Evolutionary conservation across 2,329 filamentous ascomycete species (phyloP).

Genomic region (Sporothrix protearum): DNA sequence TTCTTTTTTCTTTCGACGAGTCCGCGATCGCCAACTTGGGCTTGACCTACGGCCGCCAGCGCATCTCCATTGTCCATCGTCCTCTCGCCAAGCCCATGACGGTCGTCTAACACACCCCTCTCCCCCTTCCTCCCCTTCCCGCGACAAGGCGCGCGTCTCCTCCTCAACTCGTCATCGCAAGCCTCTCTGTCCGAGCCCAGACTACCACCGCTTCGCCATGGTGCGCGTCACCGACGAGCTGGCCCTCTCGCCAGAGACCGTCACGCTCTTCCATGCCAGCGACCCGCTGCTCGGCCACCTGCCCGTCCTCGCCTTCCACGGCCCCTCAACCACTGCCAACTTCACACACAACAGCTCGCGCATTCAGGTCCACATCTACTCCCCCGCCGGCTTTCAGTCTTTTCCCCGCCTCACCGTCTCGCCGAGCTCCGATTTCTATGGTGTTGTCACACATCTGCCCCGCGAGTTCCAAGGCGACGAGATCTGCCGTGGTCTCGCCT

Average conservation of each 20-base stretch:
- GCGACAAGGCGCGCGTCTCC: constrained; percentile 9
- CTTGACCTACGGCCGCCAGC: background rate
- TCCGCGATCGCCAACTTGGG: background rate
- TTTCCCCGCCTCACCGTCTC: constrained; percentile 91
- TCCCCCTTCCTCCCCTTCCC: background rate
- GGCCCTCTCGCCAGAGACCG: constrained; percentile 72
- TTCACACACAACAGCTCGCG: constrained; percentile 83
- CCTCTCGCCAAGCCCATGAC: constrained; percentile 10
- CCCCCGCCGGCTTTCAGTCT: constrained; percentile 80
- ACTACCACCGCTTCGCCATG: constrained; percentile 51
- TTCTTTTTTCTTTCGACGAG: background rate
- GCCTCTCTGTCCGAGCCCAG: background rate
- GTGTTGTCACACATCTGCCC: constrained; percentile 82
- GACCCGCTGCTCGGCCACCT: constrained; percentile 79
- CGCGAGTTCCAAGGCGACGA: constrained; percentile 95
- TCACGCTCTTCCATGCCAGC: constrained; percentile 83
- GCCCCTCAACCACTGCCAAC: constrained; percentile 83
- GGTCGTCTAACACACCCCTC: background rate
- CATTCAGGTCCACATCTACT: constrained; percentile 91
- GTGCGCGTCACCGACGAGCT: constrained; percentile 76
- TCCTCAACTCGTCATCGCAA: no score
- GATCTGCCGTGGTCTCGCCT: constrained; percentile 83
- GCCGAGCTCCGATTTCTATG: constrained; percentile 86
- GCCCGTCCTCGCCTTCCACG: constrained; percentile 86
- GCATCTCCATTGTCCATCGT: background rate